Percentiles rank a stretch among this genome's conserved stretches.
Evolutionary conservation across 768 basidiomycete genomes (phyloP).

Genomic region (Pilatotrama ljubarskyi): DNA sequence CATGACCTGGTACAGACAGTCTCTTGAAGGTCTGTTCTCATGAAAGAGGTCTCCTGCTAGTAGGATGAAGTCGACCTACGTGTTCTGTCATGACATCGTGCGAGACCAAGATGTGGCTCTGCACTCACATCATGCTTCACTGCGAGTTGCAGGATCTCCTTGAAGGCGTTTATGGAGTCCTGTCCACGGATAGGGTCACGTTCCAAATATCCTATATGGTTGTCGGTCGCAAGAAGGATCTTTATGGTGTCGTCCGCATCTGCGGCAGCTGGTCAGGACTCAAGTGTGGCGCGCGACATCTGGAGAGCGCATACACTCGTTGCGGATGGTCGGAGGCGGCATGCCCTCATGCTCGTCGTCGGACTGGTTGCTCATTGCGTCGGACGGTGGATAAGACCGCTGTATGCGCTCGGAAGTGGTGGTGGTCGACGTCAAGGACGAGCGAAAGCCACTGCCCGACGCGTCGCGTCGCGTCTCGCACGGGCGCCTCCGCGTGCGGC

Average conservation of each 20-base stretch:
- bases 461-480: constrained; percentile 25
- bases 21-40: constrained; percentile 93
- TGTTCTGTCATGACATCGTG: background rate
- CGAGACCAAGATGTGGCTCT: no score
- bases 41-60: constrained; percentile 97
- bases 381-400: background rate
- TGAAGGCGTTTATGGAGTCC: constrained; percentile 94
- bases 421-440: background rate
- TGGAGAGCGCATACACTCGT: constrained; percentile 30
- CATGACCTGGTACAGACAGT: constrained; percentile 85
- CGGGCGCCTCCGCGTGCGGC: background rate
- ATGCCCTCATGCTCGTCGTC: constrained; percentile 26
- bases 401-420: background rate
- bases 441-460: constrained; percentile 1
- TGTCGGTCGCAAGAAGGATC: constrained; percentile 93
- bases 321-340: constrained; percentile 37
- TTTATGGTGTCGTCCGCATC: constrained; percentile 68
- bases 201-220: constrained; percentile 94
- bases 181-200: constrained; percentile 92
- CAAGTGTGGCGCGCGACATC: background rate
- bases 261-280: constrained; percentile 28
- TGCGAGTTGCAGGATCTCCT: constrained; percentile 89
- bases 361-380: constrained; percentile 9
- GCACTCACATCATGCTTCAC: constrained; percentile 78
- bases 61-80: constrained; percentile 93